phyloP scores from a whole-genome alignment of 2,329 filamentous ascomycete species.

The Monascus ruber region DNA sequence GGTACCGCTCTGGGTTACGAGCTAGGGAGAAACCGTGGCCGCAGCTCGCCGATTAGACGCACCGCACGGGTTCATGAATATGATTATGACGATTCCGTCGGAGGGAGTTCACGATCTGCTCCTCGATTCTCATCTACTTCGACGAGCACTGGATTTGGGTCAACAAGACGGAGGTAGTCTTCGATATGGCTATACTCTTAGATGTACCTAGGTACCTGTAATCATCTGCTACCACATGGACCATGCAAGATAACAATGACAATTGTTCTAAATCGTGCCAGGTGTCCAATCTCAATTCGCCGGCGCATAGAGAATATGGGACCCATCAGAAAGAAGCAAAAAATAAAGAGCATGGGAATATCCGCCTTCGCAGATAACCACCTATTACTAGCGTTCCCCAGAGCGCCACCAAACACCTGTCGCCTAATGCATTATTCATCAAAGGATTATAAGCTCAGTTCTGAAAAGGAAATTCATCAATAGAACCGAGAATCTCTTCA shows the following conservation, averaged over 20 bases:
- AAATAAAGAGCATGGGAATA: too few species aligned
- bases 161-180: slow-evolving; percentile 28
- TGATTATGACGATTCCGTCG: slow-evolving; percentile 16
- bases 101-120: slow-evolving; percentile 21
- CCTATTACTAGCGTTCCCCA: too few species aligned
- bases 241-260: too few species aligned
- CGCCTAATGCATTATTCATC: too few species aligned
- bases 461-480: slow-evolving; percentile 21
- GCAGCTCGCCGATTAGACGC: slow-evolving; percentile 7
- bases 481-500: slow-evolving; percentile 30
- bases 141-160: slow-evolving; percentile 35
- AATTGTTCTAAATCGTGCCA: too few species aligned
- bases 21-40: slow-evolving; percentile 19
- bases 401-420: background rate
- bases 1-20: slow-evolving; percentile 34
- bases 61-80: slow-evolving; percentile 6
- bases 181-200: background rate
- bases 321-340: too few species aligned
- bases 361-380: too few species aligned
- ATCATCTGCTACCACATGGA: too few species aligned
- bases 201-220: too few species aligned
- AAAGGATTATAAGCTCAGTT: too few species aligned
- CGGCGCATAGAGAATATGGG: too few species aligned
- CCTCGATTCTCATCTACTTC: slow-evolving; percentile 21
- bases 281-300: too few species aligned